Conservation (phyloP, 2,329 filamentous ascomycete species). For the Chalara sp. region DNA sequence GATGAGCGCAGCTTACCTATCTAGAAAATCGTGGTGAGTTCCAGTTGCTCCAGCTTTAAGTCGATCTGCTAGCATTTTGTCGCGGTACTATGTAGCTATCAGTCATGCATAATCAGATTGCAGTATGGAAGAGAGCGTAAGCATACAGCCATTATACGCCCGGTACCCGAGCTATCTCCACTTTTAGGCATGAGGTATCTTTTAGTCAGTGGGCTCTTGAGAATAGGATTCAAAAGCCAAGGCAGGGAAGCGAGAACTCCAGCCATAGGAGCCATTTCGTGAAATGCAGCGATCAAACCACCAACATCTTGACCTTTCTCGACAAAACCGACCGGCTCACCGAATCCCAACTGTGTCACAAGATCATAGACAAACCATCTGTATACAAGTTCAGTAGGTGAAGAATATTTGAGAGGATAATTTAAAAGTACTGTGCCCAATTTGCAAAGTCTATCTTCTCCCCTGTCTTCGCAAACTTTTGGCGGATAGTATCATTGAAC, state of each 20-base stretch:
- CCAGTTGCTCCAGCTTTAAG: no score
- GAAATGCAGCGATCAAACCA: constrained; percentile 47
- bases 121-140: no score
- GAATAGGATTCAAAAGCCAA: neutral
- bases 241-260: no score
- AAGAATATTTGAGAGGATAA: neutral
- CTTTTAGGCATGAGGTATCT: constrained; percentile 27
- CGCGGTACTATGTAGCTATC: no score
- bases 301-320: constrained; percentile 43
- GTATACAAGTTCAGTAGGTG: neutral
- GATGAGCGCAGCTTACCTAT: no score
- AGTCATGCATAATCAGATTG: no score
- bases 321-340: constrained; percentile 49
- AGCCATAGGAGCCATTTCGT: constrained; percentile 43
- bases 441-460: constrained; percentile 46
- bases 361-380: constrained; percentile 50
- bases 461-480: constrained; percentile 37
- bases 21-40: no score
- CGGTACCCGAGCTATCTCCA: no score
- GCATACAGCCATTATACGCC: no score
- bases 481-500: constrained; percentile 43
- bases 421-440: constrained; percentile 36
- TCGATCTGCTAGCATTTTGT: no score
- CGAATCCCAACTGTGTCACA: constrained; percentile 49
- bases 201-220: neutral